Evolutionary conservation across 2,329 filamentous ascomycete genomes (phyloP), one percentile per base, ranked within the genome.

Genomic region (Scytalidium sp.): DNA sequence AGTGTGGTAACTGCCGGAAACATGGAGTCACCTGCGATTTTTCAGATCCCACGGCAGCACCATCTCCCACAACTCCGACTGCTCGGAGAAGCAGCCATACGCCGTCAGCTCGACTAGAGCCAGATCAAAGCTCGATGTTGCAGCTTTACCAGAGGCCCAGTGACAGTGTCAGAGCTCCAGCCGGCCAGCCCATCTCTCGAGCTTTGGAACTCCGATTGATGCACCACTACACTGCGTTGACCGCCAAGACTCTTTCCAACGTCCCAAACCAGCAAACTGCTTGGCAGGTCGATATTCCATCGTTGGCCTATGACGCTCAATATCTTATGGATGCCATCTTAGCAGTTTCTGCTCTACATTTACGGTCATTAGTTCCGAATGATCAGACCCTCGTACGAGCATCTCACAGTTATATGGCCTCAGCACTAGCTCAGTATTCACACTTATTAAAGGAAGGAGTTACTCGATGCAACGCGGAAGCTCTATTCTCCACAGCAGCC

Each of bases 11-110:
- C 66, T 87, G 83, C 68, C 68, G 75, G 49, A 87, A 85, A 60
- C 83, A 87, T 67, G 83, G 82, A 58, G 83, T 86, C 32, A 64
- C 72, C 27, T 87, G 83, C 67, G 83, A 87, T 64, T 87, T 86
- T 60, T 80, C 15, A 43, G 57, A 55, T 32, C 60, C 55, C 19
- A 58, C 41, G 15, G n/a, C 8, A 45, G 45, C 10, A 25, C 46
- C 32, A 40, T 23, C 22, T 20, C 15, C 22, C 20, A 45, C 47
- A 36, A 20, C 48, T 23, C n/a, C 23, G 13, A 17, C 41, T 19
- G 17, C 39, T 5, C 64, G 68, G 46, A 46, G 51, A 44, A 49
- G 41, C 43, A 49, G 49, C 32, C 13, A 36, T n/a, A 36, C 32
- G 5, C 32, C 32, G 13, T n/a, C 32, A 15, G 17, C 32, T 36